phyloP scores from a whole-genome alignment of 2,329 filamentous ascomycete genomes.

The Cladosporium cucumerinum region DNA sequence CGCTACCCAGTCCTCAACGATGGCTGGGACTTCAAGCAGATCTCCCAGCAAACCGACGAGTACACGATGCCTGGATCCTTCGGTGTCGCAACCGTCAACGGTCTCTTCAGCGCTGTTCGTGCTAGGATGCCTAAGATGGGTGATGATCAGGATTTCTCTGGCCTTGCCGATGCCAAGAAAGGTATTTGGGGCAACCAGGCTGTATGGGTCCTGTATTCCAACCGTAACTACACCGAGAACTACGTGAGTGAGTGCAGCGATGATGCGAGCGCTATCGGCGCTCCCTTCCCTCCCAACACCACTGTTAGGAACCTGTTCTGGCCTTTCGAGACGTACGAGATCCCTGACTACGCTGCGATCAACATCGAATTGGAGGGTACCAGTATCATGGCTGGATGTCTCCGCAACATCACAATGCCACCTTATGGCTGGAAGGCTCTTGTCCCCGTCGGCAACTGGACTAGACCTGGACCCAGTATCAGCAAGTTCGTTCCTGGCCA shows the following conservation, averaged over 20 bases:
- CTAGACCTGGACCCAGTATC: constrained; percentile 54
- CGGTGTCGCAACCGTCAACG: constrained; percentile 52
- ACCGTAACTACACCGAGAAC: constrained; percentile 47
- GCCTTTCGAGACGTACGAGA: constrained; percentile 55
- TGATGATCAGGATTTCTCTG: constrained; percentile 50
- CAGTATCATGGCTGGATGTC: constrained; percentile 52
- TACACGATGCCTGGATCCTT: constrained; percentile 53
- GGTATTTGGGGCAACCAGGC: constrained; percentile 43
- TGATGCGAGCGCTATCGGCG: constrained; percentile 49
- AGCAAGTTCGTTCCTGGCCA: constrained; percentile 61
- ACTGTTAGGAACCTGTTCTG: constrained; percentile 62
- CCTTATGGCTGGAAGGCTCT: constrained; percentile 60
- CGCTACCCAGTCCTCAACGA: constrained; percentile 59
- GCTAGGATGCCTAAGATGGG: constrained; percentile 26
- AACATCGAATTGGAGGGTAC: constrained; percentile 44
- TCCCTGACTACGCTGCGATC: constrained; percentile 46
- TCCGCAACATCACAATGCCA: constrained; percentile 51
- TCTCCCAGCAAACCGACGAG: constrained; percentile 56
- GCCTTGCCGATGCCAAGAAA: constrained; percentile 39
- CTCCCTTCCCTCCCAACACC: constrained; percentile 53
- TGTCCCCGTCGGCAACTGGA: constrained; percentile 52
- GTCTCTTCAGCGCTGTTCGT: constrained; percentile 60
- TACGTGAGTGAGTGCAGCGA: constrained; percentile 59
- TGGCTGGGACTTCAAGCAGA: constrained; percentile 53
- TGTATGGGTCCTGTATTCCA: constrained; percentile 53